Percentiles rank a stretch among this genome's conserved stretches.
Conservation (phyloP, 2,329 filamentous ascomycete genomes). For the Botrytis medusae region DNA sequence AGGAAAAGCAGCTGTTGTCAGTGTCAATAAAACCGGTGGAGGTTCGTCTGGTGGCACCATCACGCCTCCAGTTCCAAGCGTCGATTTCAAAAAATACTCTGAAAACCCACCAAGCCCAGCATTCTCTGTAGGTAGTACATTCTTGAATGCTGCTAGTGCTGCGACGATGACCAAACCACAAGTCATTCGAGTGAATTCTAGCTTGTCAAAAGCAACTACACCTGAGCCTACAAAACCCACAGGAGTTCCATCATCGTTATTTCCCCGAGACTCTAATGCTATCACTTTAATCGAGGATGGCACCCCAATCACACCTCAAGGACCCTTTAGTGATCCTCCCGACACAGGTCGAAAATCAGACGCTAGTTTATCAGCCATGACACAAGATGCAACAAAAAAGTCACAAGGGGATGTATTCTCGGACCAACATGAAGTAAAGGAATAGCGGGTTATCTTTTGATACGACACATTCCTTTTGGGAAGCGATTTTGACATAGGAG, state of each 20-base stretch:
- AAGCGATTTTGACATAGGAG: neutral
- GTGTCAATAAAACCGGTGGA: slow-evolving; percentile 69
- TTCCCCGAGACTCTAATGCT: slow-evolving; percentile 45
- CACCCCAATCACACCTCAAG: slow-evolving; percentile 51
- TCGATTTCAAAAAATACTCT: slow-evolving; percentile 64
- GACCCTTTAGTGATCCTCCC: slow-evolving; percentile 60
- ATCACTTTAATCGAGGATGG: slow-evolving; percentile 53
- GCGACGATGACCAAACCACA: slow-evolving; percentile 59
- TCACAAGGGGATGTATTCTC: slow-evolving; percentile 53
- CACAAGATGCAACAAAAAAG: slow-evolving; percentile 49
- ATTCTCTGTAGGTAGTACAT: slow-evolving; percentile 68
- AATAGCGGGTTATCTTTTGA: slow-evolving; percentile 32
- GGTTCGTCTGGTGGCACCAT: slow-evolving; percentile 51
- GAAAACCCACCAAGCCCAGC: slow-evolving; percentile 54
- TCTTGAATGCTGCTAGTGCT: slow-evolving; percentile 62
- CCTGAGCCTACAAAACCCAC: neutral
- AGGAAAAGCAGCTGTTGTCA: slow-evolving; percentile 88
- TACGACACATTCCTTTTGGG: neutral
- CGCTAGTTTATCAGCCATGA: slow-evolving; percentile 54
- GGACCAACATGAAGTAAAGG: slow-evolving; percentile 57
- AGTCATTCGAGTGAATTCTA: slow-evolving; percentile 55
- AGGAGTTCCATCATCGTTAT: slow-evolving; percentile 14
- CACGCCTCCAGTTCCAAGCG: slow-evolving; percentile 70
- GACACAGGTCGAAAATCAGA: slow-evolving; percentile 42
- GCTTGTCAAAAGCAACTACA: neutral